Conservation (phyloP, 148 eudicot species). For the Rhododendron williamsianum region DNA sequence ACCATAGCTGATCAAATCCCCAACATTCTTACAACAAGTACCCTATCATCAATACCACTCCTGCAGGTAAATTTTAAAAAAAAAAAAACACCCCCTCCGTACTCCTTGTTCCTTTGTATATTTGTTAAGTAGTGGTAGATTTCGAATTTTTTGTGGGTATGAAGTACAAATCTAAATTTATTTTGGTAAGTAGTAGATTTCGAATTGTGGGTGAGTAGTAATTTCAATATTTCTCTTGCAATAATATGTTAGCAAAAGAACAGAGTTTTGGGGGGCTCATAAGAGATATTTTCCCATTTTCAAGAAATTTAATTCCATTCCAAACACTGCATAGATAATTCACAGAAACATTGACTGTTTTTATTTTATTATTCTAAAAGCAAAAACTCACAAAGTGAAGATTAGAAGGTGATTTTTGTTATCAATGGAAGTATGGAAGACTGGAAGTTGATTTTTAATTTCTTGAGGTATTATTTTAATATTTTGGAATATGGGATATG, state of each 20-base stretch:
- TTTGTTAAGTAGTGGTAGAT: neutral
- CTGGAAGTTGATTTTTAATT: neutral
- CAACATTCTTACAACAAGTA: constrained; percentile 26
- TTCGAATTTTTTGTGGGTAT: neutral
- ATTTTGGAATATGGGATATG: neutral
- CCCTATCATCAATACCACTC: constrained; percentile 20
- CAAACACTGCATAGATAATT: neutral
- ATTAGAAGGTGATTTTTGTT: neutral
- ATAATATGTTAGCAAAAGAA: neutral
- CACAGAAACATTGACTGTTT: neutral
- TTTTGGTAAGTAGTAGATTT: neutral
- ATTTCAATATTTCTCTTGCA: neutral
- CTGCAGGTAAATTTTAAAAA: too few relatives aligned
- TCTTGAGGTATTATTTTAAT: neutral
- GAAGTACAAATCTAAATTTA: neutral
- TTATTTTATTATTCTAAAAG: neutral
- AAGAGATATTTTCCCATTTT: neutral
- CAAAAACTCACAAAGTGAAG: neutral
- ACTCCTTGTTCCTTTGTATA: neutral
- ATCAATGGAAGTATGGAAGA: neutral
- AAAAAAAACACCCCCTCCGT: neutral
- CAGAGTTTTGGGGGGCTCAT: neutral
- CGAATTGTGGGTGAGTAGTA: neutral
- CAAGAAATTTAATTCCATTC: neutral
- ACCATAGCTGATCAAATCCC: constrained; percentile 1